Evolutionary conservation across 2,329 filamentous ascomycete species (phyloP), one percentile per base, ranked within the genome.

Genomic region (Geosmithia morbida): DNA sequence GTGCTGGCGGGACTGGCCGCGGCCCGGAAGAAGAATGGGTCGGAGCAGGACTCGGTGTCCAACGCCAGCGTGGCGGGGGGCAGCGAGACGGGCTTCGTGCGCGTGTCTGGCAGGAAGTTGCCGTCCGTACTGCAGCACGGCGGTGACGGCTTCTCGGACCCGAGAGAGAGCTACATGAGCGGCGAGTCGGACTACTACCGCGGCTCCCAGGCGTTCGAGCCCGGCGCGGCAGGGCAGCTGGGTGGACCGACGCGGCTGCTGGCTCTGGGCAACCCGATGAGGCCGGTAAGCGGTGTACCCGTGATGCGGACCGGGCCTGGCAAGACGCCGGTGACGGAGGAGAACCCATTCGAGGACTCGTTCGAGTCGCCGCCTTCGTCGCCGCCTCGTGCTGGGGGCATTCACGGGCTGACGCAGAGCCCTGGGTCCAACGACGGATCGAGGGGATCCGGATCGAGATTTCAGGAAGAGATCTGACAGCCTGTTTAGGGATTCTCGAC

Each of bases 271-370:
- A 65, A 69, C 8, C 74, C 75, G 6, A 79, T 79, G 74, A 69
- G 75, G 43, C 75, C 75, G 29, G 70, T 75, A 47, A 80, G 77
- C 55, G 76, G 77, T 10, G 64, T 79, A 3, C 71, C 74, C n/a
- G 66, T 80, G 30, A 72, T 80, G 57, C 70, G 79, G 51, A 72
- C 76, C n/a, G 76, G 81, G n/a, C 81, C 81, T 16, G 78, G 74
- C 17, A 72, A 79, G 47, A 79, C 76, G 3, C 75, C 81, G 1
- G 65, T 83, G 16, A 73, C 75, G 49, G 72, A 76, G 49, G 66
- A 72, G 45, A 70, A 67, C 20, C 72, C 74, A 0, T 75, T 75
- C 48, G 55, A 62, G 22, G 62, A 64, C 45, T 61, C 61, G 22
- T 41, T 41, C n/a, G 39, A 30, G 29, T 30, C 39, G 39, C 14